Evolutionary conservation across 176 grass and related monocot genomes (phyloP).

Genomic region (Rhynchospora tenuis): DNA sequence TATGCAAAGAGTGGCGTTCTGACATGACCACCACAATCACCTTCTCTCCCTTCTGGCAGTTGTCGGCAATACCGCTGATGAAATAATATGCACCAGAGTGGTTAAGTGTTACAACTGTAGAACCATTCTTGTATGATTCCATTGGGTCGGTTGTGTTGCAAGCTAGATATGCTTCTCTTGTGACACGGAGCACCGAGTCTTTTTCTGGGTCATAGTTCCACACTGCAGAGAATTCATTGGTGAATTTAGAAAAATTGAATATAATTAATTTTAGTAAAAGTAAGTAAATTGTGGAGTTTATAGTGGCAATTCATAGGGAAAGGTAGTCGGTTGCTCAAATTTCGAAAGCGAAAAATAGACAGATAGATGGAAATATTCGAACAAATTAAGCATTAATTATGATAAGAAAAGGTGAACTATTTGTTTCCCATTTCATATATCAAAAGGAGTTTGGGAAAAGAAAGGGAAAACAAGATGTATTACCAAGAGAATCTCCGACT

Average conservation of each 20-base stretch:
- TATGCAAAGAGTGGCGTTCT: slow-evolving; percentile 31
- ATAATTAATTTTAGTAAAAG: neutral
- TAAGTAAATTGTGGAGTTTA: neutral
- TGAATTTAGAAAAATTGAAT: neutral
- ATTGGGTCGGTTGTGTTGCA: slow-evolving; percentile 37
- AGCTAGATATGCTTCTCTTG: slow-evolving; percentile 32
- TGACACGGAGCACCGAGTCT: slow-evolving; percentile 45
- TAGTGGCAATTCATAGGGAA: neutral
- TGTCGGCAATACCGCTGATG: slow-evolving; percentile 31
- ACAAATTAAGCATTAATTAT: too few relatives aligned
- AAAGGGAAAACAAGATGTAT: neutral
- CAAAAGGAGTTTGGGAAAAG: neutral
- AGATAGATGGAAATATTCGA: too few relatives aligned
- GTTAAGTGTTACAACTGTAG: slow-evolving; percentile 32
- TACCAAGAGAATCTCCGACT: slow-evolving; percentile 48
- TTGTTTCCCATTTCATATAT: neutral
- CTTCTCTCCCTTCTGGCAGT: slow-evolving; percentile 48
- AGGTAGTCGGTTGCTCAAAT: neutral
- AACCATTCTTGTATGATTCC: slow-evolving; percentile 30
- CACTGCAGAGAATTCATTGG: slow-evolving; percentile 9
- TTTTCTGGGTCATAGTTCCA: slow-evolving; percentile 38
- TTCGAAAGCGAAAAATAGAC: neutral
- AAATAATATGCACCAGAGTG: slow-evolving; percentile 38
- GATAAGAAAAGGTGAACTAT: neutral
- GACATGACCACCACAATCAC: slow-evolving; percentile 49